These are phyloP conservation scores for Fusarium subglutinans DNA, from an alignment of 2,329 filamentous ascomycete species.

Conservation along the genomic window DNA sequence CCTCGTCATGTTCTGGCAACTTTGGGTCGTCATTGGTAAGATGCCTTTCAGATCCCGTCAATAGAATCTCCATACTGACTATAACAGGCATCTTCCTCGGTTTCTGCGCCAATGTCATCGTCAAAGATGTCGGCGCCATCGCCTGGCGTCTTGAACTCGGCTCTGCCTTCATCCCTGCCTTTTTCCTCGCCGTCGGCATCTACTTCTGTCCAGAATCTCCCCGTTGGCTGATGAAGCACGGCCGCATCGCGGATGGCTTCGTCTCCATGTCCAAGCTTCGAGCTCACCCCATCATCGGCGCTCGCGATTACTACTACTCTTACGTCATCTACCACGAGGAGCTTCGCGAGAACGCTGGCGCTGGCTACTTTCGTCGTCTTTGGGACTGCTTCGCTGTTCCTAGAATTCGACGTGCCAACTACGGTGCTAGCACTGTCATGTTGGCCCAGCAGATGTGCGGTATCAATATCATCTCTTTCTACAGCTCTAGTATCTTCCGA, in stretches of 20 bases:
- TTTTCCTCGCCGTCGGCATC: constrained; percentile 63
- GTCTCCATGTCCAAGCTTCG: constrained; percentile 61
- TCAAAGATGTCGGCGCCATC: constrained; percentile 38
- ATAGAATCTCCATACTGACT: rapidly evolving
- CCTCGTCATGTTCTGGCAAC: constrained; percentile 83
- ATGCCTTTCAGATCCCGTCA: no score
- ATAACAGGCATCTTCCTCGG: constrained; percentile 52
- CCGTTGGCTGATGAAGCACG: constrained; percentile 73
- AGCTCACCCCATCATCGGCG: constrained; percentile 63
- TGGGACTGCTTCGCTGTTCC: constrained; percentile 73
- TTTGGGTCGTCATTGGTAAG: constrained; percentile 68
- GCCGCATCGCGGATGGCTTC: constrained; percentile 68
- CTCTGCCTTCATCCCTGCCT: constrained; percentile 67
- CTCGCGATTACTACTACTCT: constrained; percentile 68
- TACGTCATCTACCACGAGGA: constrained; percentile 55
- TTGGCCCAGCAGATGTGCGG: constrained; percentile 76
- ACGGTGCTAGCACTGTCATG: constrained; percentile 84
- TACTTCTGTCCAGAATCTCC: constrained; percentile 73
- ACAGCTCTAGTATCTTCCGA: constrained; percentile 21
- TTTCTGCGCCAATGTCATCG: constrained; percentile 49
- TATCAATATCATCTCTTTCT: constrained; percentile 60
- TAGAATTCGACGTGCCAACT: constrained; percentile 73
- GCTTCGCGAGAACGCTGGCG: constrained; percentile 49
- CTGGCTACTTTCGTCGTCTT: constrained; percentile 58
- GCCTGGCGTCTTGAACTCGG: constrained; percentile 60